These are phyloP conservation scores for Exobasidium rhododendri DNA, from an alignment of 1,284 basidiomycete species.

Conservation along the genomic window DNA sequence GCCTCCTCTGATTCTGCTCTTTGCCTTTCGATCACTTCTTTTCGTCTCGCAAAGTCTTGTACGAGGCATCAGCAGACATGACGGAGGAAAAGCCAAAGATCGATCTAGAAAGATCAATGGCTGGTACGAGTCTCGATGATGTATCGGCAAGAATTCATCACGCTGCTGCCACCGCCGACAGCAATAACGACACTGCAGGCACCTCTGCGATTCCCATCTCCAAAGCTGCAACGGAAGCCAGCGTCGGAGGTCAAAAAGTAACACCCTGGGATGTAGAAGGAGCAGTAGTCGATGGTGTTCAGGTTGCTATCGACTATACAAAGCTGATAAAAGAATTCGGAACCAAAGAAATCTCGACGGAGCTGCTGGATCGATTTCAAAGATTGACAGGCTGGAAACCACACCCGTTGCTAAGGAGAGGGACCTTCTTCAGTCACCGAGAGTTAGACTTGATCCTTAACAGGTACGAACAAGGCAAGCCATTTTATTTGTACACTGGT, in stretches of 20 bases:
- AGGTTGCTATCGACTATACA: conserved; percentile 74
- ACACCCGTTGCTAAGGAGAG: conserved; percentile 84
- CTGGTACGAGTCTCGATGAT: background rate
- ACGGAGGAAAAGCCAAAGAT: background rate
- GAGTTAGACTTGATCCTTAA: conserved; percentile 92
- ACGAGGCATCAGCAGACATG: no score
- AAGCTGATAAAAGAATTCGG: conserved; percentile 93
- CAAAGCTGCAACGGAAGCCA: conserved; percentile 7
- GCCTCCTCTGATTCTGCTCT: no score
- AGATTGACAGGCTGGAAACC: conserved; percentile 82
- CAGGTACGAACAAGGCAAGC: conserved; percentile 92
- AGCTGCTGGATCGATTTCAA: conserved; percentile 84
- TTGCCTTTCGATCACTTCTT: no score
- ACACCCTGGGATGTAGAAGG: conserved; percentile 99
- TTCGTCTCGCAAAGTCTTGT: no score
- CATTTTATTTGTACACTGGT: conserved; percentile 97
- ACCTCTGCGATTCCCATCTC: background rate
- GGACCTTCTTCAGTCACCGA: conserved; percentile 98
- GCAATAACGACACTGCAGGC: background rate
- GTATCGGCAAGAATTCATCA: background rate
- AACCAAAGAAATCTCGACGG: conserved; percentile 73
- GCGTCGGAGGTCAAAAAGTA: conserved; percentile 66
- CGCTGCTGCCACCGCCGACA: no score
- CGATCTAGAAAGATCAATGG: background rate
- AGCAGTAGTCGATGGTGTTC: conserved; percentile 84